phyloP scores from a whole-genome alignment of 768 basidiomycete species.

The Suillus variegatus region DNA sequence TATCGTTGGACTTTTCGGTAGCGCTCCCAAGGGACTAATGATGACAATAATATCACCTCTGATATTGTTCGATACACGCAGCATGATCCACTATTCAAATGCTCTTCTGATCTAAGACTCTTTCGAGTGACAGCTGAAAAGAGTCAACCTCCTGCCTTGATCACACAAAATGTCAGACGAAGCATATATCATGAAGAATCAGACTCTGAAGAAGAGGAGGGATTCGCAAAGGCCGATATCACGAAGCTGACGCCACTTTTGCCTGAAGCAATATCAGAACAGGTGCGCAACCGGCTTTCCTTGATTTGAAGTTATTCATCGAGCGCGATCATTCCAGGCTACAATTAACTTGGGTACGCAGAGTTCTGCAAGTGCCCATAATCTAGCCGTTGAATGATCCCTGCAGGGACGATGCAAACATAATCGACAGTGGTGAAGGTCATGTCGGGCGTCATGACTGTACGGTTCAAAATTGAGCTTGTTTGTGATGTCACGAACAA shows the following conservation, averaged over 20 bases:
- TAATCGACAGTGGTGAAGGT: constrained; percentile 98
- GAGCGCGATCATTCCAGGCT: constrained; percentile 53
- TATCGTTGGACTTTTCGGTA: too few species aligned
- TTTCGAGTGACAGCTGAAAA: not conserved
- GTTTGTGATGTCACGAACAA: constrained; percentile 99
- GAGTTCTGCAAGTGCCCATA: not conserved
- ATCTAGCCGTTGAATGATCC: constrained; percentile 2
- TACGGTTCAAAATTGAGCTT: constrained; percentile 98
- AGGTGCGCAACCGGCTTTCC: constrained; percentile 49
- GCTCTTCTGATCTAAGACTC: not conserved
- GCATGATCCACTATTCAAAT: not conserved
- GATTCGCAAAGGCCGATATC: constrained; percentile 68
- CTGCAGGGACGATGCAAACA: constrained; percentile 91
- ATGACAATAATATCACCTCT: too few species aligned
- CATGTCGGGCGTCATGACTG: constrained; percentile 97
- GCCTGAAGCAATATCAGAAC: constrained; percentile 89
- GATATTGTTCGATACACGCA: too few species aligned
- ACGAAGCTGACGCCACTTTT: constrained; percentile 85
- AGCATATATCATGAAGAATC: constrained; percentile 67
- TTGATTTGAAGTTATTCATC: not conserved
- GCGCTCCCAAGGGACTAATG: too few species aligned
- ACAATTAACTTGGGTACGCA: constrained; percentile 86
- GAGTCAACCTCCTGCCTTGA: constrained; percentile 1
- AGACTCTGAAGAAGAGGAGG: constrained; percentile 69
- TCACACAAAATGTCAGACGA: constrained; percentile 58